Percentiles rank a stretch among this genome's conserved stretches.
Conservation (phyloP, 805 yeast genomes). For the Ogataea philodendri region DNA sequence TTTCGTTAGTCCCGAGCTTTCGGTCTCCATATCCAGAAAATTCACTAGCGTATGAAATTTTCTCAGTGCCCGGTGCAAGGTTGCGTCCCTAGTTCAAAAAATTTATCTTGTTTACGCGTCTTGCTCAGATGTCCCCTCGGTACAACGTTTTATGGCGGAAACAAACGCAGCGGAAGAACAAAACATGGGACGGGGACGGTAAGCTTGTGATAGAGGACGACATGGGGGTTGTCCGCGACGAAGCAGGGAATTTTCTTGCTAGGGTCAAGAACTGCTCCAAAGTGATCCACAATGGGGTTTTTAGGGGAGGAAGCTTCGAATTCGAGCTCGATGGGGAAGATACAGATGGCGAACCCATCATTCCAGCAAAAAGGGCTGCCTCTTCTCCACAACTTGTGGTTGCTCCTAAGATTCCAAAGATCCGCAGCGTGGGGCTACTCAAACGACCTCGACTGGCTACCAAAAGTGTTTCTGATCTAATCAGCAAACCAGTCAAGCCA, state of each 20-base stretch:
- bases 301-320: conserved; percentile 58
- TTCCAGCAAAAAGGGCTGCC: conserved; percentile 1
- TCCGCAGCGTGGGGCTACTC: conserved; percentile 6
- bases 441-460: conserved; percentile 7
- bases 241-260: conserved; percentile 30
- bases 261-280: conserved; percentile 21
- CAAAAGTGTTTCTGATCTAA: conserved; percentile 7
- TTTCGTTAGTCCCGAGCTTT: background rate
- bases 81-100: too few species aligned
- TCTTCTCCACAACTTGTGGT: background rate
- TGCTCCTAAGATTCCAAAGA: background rate
- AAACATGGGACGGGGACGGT: conserved; percentile 96
- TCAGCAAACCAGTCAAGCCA: conserved; percentile 14
- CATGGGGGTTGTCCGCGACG: conserved; percentile 26
- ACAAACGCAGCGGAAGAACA: conserved; percentile 70
- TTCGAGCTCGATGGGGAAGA: conserved; percentile 56
- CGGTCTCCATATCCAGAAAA: too few species aligned
- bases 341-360: background rate
- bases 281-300: conserved; percentile 31
- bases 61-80: conserved; percentile 5
- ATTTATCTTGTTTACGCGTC: conserved; percentile 5
- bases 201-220: conserved; percentile 37
- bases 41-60: too few species aligned
- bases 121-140: background rate
- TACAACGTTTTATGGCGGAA: conserved; percentile 64